Evolutionary conservation across 1,284 basidiomycete genomes (phyloP).

Genomic region (Fomitopsis betulina): DNA sequence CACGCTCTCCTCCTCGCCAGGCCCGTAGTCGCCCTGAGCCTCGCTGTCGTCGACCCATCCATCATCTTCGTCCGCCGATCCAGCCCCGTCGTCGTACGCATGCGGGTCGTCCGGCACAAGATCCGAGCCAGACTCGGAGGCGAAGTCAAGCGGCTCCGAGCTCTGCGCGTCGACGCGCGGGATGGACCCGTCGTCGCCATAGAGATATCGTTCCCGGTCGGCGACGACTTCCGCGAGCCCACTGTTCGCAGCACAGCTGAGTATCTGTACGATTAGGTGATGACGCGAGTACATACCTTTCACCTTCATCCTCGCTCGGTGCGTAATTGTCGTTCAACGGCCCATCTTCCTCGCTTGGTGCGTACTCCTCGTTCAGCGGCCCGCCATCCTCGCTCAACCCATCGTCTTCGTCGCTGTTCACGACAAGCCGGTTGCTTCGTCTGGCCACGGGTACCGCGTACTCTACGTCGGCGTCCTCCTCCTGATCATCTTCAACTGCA

Average conservation of each 20-base stretch:
- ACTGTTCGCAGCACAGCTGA: background rate
- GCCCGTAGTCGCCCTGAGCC: background rate
- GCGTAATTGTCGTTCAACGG: slow-evolving; percentile 3
- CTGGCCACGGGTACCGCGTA: background rate
- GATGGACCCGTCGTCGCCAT: slow-evolving; percentile 21
- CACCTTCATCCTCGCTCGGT: background rate
- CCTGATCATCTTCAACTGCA: background rate
- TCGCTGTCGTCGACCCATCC: too few relatives aligned
- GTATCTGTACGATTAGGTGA: too few relatives aligned
- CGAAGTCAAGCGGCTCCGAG: background rate
- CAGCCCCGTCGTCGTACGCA: background rate
- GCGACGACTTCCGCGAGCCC: slow-evolving; percentile 17
- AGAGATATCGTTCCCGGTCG: slow-evolving; percentile 17
- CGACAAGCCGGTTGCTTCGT: background rate
- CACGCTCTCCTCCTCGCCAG: background rate
- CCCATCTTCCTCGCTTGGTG: background rate
- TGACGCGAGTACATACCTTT: background rate
- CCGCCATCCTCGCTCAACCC: slow-evolving; percentile 1
- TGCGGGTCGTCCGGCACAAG: background rate
- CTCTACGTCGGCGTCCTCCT: slow-evolving; percentile 5
- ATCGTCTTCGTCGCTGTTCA: slow-evolving; percentile 5
- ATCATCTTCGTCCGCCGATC: background rate
- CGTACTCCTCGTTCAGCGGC: background rate
- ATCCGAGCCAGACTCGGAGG: background rate
- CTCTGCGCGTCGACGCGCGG: background rate